These are phyloP conservation scores for Wallacemonas rigidus DNA, from an alignment of 208 protist genomes.

Conservation along the genomic window DNA sequence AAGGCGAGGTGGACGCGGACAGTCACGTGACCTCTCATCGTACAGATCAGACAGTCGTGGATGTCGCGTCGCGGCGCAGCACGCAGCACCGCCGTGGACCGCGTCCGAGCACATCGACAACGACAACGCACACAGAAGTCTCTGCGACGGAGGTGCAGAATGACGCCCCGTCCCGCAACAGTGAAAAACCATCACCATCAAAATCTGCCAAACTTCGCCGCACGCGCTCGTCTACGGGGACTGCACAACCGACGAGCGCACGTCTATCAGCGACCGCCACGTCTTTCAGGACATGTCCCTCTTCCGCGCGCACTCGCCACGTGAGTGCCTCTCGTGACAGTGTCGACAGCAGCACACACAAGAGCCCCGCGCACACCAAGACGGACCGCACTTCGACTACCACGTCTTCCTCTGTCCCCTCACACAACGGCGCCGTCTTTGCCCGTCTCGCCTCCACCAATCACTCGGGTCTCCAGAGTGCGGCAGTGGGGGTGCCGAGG, in stretches of 20 bases:
- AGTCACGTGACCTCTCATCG: no score
- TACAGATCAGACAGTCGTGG: no score
- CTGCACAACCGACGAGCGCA: not conserved
- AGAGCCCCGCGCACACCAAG: not conserved
- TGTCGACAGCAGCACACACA: no score
- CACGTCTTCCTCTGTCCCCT: not conserved
- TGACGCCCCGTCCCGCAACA: no score
- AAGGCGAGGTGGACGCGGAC: not conserved
- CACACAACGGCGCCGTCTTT: not conserved
- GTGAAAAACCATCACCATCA: not conserved
- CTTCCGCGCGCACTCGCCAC: no score
- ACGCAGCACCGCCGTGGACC: slow-evolving; percentile 13
- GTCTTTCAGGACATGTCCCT: no score
- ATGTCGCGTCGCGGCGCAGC: not conserved
- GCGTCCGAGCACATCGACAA: not conserved
- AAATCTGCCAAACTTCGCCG: not conserved
- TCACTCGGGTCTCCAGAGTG: slow-evolving; percentile 3
- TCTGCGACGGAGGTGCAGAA: not conserved
- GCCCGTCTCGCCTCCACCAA: slow-evolving; percentile 9
- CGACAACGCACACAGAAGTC: not conserved
- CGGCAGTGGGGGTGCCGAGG: not conserved
- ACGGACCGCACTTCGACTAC: not conserved
- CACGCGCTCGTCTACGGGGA: not conserved
- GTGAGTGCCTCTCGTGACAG: no score
- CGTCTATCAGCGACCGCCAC: not conserved